Evolutionary conservation across 176 grass and related monocot genomes (phyloP), one percentile per base, ranked within the genome.

Genomic region (Neostapfia colusana): DNA sequence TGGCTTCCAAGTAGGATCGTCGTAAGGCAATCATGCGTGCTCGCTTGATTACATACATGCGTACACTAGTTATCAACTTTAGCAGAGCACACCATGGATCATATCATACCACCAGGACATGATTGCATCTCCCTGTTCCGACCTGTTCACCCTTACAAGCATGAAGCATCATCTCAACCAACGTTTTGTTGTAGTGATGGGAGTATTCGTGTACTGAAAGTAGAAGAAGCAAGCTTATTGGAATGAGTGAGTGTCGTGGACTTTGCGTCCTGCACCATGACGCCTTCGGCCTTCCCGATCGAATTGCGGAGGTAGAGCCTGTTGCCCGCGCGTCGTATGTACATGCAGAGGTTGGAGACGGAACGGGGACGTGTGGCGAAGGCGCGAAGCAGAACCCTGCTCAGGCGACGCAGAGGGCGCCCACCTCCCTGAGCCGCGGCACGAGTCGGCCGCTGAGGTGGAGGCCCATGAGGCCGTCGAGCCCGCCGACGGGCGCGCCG

Each of bases 401-500:
- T 31, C 31, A n/a, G 31, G 31, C n/a, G n/a, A n/a, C 31, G 31
- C 31, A 53, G 86, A 88, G 70, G 0, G 86, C 86, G 63, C 86
- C 86, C 21, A 70, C 70, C 63, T 84, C 86, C 10, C 63, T n/a
- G 70, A 88, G 86, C 9, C 81, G 37, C 0, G 86, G 86, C n/a
- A 75, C 86, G 9, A 88, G 86, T 23, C 62, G 77, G 0, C 89
- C 95, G 46, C 91, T 88, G 77, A 99, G 91, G 82, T 99, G 95
- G 77, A 99, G 88, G 0, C 56, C 85, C 95, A 99, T 90, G 79
- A 99, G 85, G 0, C 91, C 92, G 82, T 99, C 95, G 53, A 99
- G 88, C 0, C 95, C 95, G 2, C 95, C 95, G 10, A 99, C 87
- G 0, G 92, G 87, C 0, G 56, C 83, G 24, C 95, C 95, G 36